A percentile compares a stretch with the other conserved stretches of the same genome.
Evolutionary conservation across 306 rosid species (phyloP).

Genomic region (Inga leiocalycina): DNA sequence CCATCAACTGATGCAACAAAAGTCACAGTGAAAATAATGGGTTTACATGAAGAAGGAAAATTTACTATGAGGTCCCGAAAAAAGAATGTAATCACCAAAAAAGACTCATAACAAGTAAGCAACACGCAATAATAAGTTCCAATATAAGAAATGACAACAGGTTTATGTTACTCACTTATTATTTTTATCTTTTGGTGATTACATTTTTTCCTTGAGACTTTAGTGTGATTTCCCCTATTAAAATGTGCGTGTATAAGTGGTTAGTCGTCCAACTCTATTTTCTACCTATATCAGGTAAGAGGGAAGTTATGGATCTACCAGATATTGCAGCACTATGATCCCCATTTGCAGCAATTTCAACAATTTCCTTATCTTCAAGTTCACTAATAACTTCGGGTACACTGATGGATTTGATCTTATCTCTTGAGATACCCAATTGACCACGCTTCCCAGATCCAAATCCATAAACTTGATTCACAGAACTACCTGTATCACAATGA

Average conservation of each 20-base stretch:
- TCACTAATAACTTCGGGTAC: constrained; percentile 54
- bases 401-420: constrained; percentile 51
- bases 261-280: neutral
- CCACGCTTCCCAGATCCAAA: constrained; percentile 94
- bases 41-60: neutral
- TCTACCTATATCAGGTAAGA: constrained; percentile 20
- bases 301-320: constrained; percentile 44
- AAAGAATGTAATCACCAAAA: too few species aligned
- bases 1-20: constrained; percentile 60
- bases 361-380: constrained; percentile 53
- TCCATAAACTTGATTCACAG: constrained; percentile 60
- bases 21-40: constrained; percentile 3
- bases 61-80: too few species aligned
- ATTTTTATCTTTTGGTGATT: too few species aligned
- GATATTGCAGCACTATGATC: constrained; percentile 92
- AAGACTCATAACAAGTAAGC: too few species aligned
- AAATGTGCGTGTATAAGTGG: neutral
- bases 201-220: too few species aligned
- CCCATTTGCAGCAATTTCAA: constrained; percentile 72
- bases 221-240: too few species aligned
- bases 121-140: too few species aligned
- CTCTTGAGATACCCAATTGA: constrained; percentile 74
- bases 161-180: too few species aligned
- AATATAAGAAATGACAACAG: too few species aligned
- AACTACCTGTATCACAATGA: constrained; percentile 48